These are phyloP conservation scores for Fusarium pseudoanthophilum DNA, from an alignment of 2,329 filamentous ascomycete species.

Conservation along the genomic window DNA sequence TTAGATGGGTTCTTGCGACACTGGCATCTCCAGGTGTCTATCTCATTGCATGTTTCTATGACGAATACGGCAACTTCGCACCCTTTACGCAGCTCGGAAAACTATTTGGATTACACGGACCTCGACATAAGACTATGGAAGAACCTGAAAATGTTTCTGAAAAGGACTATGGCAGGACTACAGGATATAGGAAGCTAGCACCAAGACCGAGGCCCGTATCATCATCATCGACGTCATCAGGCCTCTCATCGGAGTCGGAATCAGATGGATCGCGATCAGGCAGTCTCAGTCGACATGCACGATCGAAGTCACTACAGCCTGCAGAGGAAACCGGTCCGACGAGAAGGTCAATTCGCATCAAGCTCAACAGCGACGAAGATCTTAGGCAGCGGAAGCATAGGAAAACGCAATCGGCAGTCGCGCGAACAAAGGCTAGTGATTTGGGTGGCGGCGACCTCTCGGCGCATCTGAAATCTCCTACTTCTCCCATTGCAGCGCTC, in stretches of 20 bases:
- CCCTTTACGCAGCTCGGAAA: conserved; percentile 78
- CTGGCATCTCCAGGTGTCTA: conserved; percentile 84
- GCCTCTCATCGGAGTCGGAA: conserved; percentile 77
- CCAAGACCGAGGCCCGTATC: conserved; percentile 45
- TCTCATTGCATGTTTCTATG: conserved; percentile 83
- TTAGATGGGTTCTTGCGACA: conserved; percentile 82
- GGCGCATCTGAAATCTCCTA: conserved; percentile 91
- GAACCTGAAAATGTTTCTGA: conserved; percentile 41
- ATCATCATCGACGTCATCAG: conserved; percentile 65
- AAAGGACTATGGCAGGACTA: conserved; percentile 45
- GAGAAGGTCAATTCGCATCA: conserved; percentile 88
- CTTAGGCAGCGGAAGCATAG: conserved; percentile 77
- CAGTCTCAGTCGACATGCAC: conserved; percentile 60
- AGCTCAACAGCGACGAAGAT: conserved; percentile 83
- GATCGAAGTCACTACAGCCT: conserved; percentile 70
- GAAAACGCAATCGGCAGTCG: conserved; percentile 65
- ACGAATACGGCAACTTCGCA: conserved; percentile 81
- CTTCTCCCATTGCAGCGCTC: conserved; percentile 79
- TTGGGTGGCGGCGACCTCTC: conserved; percentile 65
- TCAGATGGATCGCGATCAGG: conserved; percentile 58
- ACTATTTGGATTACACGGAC: conserved; percentile 63
- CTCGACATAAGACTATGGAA: conserved; percentile 57
- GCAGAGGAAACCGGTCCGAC: conserved; percentile 72
- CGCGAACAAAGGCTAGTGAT: conserved; percentile 55
- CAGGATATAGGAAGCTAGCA: conserved; percentile 45